phyloP scores from a whole-genome alignment of 768 basidiomycete genomes.

The Rickenella mellea region DNA sequence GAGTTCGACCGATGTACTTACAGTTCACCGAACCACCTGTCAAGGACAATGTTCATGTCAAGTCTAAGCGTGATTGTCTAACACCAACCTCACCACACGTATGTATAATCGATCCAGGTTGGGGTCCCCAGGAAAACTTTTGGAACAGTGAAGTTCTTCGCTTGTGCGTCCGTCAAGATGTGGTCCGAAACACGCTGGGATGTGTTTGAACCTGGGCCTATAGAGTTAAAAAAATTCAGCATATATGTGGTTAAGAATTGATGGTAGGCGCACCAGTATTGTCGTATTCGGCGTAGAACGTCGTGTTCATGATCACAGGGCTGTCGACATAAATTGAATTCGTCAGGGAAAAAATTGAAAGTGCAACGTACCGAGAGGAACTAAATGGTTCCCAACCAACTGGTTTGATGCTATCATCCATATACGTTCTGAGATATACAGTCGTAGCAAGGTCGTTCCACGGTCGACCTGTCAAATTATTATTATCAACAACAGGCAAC shows the following conservation, averaged over 20 bases:
- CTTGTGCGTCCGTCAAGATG: slow-evolving; percentile 31
- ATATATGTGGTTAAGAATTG: not conserved
- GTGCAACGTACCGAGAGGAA: slow-evolving; percentile 24
- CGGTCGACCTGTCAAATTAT: slow-evolving; percentile 28
- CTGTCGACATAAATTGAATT: slow-evolving; percentile 15
- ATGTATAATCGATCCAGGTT: slow-evolving; percentile 46
- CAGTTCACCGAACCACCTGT: too few species aligned
- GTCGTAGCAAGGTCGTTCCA: slow-evolving; percentile 54
- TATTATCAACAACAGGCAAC: too few species aligned
- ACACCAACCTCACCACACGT: slow-evolving; percentile 23
- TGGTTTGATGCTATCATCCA: slow-evolving; percentile 47
- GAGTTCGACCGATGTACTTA: too few species aligned
- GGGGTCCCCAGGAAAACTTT: slow-evolving; percentile 43
- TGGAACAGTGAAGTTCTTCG: slow-evolving; percentile 32
- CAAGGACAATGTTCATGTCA: too few species aligned
- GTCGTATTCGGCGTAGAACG: slow-evolving; percentile 48
- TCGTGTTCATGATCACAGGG: slow-evolving; percentile 39
- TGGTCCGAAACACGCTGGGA: slow-evolving; percentile 36
- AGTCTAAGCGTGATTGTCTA: not conserved
- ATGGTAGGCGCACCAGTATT: slow-evolving; percentile 31
- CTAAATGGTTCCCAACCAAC: slow-evolving; percentile 43
- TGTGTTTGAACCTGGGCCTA: slow-evolving; percentile 47
- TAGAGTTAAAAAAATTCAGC: not conserved
- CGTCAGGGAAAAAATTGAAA: not conserved
- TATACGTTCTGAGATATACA: slow-evolving; percentile 43